Percentiles rank a stretch among this genome's conserved stretches.
These are phyloP conservation scores for Lichtheimia corymbifera DNA, from an alignment of 371 early-diverging fungal genomes.

Conservation along the genomic window DNA sequence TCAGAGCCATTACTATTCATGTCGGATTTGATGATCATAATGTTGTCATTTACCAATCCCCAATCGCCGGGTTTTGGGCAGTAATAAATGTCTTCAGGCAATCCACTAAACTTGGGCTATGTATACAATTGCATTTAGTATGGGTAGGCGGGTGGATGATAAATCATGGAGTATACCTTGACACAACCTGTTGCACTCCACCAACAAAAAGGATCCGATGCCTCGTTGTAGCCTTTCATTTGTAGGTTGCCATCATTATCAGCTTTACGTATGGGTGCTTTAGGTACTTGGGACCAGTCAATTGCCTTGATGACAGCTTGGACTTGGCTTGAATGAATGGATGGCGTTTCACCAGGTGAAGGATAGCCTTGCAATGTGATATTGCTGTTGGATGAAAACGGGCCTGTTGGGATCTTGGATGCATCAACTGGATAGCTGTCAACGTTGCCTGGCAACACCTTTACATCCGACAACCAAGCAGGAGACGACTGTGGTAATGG, in stretches of 20 bases:
- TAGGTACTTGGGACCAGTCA: conserved; percentile 50
- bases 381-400: conserved; percentile 19
- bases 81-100: conserved; percentile 45
- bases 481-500: conserved; percentile 44
- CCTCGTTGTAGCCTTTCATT: conserved; percentile 24
- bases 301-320: conserved; percentile 40
- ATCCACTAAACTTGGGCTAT: conserved; percentile 33
- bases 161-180: neutral
- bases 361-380: conserved; percentile 36
- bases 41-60: conserved; percentile 27
- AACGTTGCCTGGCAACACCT: conserved; percentile 24
- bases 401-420: conserved; percentile 11
- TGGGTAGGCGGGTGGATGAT: too few relatives aligned
- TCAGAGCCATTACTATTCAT: too few relatives aligned
- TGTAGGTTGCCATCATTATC: conserved; percentile 20
- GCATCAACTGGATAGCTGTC: conserved; percentile 34
- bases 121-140: too few relatives aligned
- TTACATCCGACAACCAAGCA: conserved; percentile 39
- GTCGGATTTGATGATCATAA: too few relatives aligned
- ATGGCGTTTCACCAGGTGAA: conserved; percentile 34
- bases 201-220: conserved; percentile 47
- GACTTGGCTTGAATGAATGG: conserved; percentile 31
- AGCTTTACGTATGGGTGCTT: conserved; percentile 29
- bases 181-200: conserved; percentile 49
- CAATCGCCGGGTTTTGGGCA: conserved; percentile 51